Evolutionary conservation across 371 early-diverging fungal species (phyloP).

Genomic region (Mucor lusitanicus): DNA sequence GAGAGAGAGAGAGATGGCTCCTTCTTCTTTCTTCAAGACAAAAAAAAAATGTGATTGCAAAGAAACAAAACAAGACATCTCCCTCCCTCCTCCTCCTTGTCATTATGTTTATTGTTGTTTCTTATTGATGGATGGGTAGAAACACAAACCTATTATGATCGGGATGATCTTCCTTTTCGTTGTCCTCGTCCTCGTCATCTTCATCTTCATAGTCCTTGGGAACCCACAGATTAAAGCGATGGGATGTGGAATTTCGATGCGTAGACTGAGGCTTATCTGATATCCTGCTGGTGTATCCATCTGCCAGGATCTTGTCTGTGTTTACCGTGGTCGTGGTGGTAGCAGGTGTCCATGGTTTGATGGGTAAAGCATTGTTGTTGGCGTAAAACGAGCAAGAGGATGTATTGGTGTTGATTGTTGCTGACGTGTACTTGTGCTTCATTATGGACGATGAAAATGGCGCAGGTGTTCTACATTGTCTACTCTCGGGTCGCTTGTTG

Average conservation of each 20-base stretch:
- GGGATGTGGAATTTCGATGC: conserved; percentile 2
- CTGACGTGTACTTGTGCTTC: conserved; percentile 9
- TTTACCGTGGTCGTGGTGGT: not conserved
- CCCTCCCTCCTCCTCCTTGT: not conserved
- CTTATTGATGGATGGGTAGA: conserved; percentile 6
- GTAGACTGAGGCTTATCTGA: conserved; percentile 9
- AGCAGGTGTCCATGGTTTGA: conserved; percentile 6
- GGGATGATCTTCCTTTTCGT: not conserved
- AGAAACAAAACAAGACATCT: not conserved
- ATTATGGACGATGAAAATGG: conserved; percentile 5
- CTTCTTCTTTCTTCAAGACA: not conserved
- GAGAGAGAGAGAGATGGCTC: not conserved
- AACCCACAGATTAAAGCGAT: conserved; percentile 23
- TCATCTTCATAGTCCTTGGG: conserved; percentile 8
- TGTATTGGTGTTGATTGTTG: not conserved
- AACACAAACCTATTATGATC: conserved; percentile 8
- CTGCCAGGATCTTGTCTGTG: not conserved
- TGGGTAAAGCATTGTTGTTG: not conserved
- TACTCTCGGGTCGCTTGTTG: conserved; percentile 14
- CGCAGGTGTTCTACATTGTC: conserved; percentile 17
- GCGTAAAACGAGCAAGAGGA: not conserved
- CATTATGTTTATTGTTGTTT: not conserved
- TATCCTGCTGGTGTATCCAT: not conserved
- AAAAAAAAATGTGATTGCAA: not conserved
- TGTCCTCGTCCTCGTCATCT: not conserved